Conservation (phyloP, 176 grass and related monocot species). For the Panicum miliaceum region DNA sequence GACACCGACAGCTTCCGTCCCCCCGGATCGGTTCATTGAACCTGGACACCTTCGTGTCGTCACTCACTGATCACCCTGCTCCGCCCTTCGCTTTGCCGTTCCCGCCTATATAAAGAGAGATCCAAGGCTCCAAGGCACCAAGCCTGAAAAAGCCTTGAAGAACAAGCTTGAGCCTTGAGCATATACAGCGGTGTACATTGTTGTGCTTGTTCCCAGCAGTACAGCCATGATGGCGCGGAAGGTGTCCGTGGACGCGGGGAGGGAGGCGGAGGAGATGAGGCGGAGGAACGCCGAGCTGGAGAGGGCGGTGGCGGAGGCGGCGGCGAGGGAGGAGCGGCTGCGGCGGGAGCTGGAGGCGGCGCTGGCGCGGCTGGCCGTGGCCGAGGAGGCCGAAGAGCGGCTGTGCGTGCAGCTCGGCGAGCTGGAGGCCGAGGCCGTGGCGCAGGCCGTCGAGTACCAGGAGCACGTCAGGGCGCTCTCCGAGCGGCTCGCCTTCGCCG, state of each 20-base stretch:
- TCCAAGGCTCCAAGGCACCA: not conserved
- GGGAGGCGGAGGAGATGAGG: conserved; percentile 53
- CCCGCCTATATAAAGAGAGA: conserved; percentile 40
- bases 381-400: conserved; percentile 83
- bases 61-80: not conserved
- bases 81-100: not conserved
- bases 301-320: conserved; percentile 50
- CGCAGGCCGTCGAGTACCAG: conserved; percentile 57
- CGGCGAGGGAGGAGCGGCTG: conserved; percentile 61
- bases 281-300: conserved; percentile 70
- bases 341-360: conserved; percentile 67
- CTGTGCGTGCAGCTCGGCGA: conserved; percentile 80
- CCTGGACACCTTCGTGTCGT: conserved; percentile 36
- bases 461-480: conserved; percentile 66
- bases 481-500: conserved; percentile 56
- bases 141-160: not conserved
- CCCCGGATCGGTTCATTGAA: conserved; percentile 38
- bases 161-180: not conserved
- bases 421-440: conserved; percentile 71
- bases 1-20: not conserved
- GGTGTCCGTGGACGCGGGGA: not conserved
- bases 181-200: not conserved
- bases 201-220: not conserved
- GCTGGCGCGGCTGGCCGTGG: conserved; percentile 47
- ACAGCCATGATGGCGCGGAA: conserved; percentile 8